Evolutionary conservation across 2,329 filamentous ascomycete genomes (phyloP), one percentile per base, ranked within the genome.

Genomic region (Pyrenophora graminea): DNA sequence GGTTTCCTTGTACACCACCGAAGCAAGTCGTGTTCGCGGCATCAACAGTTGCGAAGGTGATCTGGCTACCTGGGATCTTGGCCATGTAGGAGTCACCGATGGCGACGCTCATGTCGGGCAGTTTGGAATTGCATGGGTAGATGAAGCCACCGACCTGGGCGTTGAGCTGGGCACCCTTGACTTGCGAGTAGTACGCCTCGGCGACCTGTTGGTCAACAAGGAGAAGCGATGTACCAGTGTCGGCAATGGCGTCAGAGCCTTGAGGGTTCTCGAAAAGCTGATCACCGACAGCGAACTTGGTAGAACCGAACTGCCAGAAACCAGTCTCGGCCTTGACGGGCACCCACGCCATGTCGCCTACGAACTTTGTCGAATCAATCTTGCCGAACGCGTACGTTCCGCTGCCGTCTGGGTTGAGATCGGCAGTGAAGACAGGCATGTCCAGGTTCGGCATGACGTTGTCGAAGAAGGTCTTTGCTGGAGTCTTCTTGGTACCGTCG

Each of bases 361-460:
- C 77, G 70, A 87, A 88, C 62, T 88, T 85, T 48, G 74, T 75
- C 1, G 64, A 67, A 68, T 92, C 86, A 63, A 92, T 85, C 61
- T 73, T 80, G 53, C 89, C 89, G 63, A 92, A 92, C 66, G 90
- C 85, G 74, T 90, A 92, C 25, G 82, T 80, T 39, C 88, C 88
- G 2, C 78, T 75, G 13, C 78, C 77, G 51, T 80, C 77, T 58
- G 82, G 79, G 64, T 83, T 82, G 38, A 93, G 78, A 53, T 87
- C 81, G 19, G 86, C 87, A 0, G 88, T 89, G 74, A 92, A 88
- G 34, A 92, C 74, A 0, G 87, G 87, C 70, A 82, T 74, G 21
- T 82, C 79, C 19, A 91, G 81, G 15, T 76, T 71, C n/a, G 71
- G 57, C 70, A 82, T 81, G 59, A 88, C 76, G 68, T 88, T 90